A percentile compares a stretch with the other conserved stretches of the same genome.
These are phyloP conservation scores for Setaria italica DNA, from an alignment of 202 grass and related monocot genomes.

Conservation along the genomic window DNA sequence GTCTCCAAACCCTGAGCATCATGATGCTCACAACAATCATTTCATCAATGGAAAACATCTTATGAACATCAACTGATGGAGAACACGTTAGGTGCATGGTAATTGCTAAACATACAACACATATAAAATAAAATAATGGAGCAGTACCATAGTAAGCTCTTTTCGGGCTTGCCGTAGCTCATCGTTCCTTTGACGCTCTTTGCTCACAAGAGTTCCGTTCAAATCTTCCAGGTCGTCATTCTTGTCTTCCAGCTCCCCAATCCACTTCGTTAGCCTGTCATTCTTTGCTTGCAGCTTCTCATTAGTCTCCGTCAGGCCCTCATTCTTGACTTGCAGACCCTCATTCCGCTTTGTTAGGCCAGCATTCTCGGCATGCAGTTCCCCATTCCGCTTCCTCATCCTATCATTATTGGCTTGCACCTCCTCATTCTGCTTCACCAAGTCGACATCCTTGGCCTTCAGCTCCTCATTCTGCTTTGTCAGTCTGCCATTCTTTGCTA, in stretches of 20 bases:
- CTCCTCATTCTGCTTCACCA: slow-evolving; percentile 12
- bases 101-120: not conserved
- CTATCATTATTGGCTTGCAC: not conserved
- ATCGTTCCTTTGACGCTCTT: not conserved
- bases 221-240: not conserved
- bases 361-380: not conserved
- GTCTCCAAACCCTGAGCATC: slow-evolving; percentile 66
- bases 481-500: not conserved
- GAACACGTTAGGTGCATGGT: slow-evolving; percentile 8
- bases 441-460: not conserved
- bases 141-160: slow-evolving; percentile 49
- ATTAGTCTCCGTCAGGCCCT: not conserved
- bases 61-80: slow-evolving; percentile 35
- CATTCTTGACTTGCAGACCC: not conserved
- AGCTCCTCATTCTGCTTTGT: not conserved
- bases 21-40: not conserved
- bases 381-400: not conserved
- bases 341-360: not conserved
- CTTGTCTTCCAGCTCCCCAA: not conserved
- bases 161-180: slow-evolving; percentile 49
- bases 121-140: not conserved
- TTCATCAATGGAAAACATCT: slow-evolving; percentile 35
- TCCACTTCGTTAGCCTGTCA: not conserved
- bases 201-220: not conserved
- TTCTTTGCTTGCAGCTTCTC: not conserved